Evolutionary conservation across 805 yeast species (phyloP).

Genomic region (Schwanniomyces vanrijiae): DNA sequence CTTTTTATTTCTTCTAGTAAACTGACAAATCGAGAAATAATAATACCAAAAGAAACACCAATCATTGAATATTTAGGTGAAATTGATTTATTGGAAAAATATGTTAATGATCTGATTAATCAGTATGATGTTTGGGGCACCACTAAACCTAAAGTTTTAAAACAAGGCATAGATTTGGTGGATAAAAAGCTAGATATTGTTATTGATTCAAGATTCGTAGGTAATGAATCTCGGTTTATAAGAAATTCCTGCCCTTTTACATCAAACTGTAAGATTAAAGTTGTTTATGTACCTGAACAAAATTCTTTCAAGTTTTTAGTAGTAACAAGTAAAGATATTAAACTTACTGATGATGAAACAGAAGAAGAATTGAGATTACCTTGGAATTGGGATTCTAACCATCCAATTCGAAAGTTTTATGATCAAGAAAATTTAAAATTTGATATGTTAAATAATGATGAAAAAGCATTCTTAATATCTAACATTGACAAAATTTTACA

Average conservation of each 20-base stretch:
- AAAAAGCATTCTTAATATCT: constrained; percentile 55
- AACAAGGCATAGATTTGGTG: constrained; percentile 12
- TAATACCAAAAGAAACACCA: constrained; percentile 47
- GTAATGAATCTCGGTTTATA: constrained; percentile 72
- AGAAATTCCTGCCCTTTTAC: constrained; percentile 63
- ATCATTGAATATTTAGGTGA: constrained; percentile 73
- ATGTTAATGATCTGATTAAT: constrained; percentile 64
- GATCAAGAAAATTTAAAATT: constrained; percentile 41
- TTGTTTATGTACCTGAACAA: constrained; percentile 44
- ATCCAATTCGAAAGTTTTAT: constrained; percentile 66
- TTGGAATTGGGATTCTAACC: constrained; percentile 87
- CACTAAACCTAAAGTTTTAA: constrained; percentile 45
- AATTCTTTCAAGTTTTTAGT: constrained; percentile 51
- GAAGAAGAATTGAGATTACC: constrained; percentile 68
- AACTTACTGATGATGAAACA: constrained; percentile 21
- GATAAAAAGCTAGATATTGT: constrained; percentile 49
- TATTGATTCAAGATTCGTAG: constrained; percentile 77
- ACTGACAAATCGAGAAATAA: constrained; percentile 8
- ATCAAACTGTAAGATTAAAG: constrained; percentile 69
- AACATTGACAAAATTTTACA: constrained; percentile 63
- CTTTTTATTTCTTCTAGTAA: constrained; percentile 41
- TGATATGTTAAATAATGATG: constrained; percentile 54
- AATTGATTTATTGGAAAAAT: constrained; percentile 62
- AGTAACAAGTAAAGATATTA: constrained; percentile 55
- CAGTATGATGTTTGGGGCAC: constrained; percentile 78